Percentiles rank a stretch among this genome's conserved stretches.
These are phyloP conservation scores for Cynanchum wilfordii DNA, from an alignment of 257 asterid species.

Conservation along the genomic window DNA sequence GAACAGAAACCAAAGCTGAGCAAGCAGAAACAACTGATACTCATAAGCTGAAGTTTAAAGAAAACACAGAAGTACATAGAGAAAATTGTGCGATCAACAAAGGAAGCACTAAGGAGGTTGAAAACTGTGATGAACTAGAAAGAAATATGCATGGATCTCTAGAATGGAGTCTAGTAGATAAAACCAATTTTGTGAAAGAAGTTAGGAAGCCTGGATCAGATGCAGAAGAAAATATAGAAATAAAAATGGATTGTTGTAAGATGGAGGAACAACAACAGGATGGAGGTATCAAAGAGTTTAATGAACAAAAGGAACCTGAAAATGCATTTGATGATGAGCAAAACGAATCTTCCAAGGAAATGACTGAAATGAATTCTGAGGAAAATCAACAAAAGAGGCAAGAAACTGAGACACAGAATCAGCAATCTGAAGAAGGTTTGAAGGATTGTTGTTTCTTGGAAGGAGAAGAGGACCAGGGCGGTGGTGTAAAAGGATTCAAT, in stretches of 20 bases:
- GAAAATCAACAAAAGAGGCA: background rate
- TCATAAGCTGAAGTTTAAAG: background rate
- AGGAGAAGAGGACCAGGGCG: background rate
- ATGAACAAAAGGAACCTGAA: background rate
- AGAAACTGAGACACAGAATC: background rate
- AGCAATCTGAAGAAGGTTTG: background rate
- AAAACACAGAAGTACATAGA: background rate
- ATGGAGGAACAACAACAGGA: background rate
- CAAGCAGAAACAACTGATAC: background rate
- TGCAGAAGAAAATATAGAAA: conserved; percentile 1
- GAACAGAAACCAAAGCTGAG: background rate
- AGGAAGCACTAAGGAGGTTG: background rate
- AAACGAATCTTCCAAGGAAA: background rate
- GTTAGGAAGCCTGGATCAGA: background rate
- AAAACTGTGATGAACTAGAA: background rate
- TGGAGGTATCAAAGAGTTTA: background rate
- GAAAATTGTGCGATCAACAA: background rate
- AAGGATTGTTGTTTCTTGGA: no score
- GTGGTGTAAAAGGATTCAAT: background rate
- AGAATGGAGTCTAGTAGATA: conserved; percentile 2
- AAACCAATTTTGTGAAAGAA: background rate
- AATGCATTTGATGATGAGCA: background rate
- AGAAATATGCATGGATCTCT: background rate
- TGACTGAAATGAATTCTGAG: background rate
- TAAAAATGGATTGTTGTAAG: background rate